phyloP scores from a whole-genome alignment of 306 rosid genomes.

The Vicia sativa region DNA sequence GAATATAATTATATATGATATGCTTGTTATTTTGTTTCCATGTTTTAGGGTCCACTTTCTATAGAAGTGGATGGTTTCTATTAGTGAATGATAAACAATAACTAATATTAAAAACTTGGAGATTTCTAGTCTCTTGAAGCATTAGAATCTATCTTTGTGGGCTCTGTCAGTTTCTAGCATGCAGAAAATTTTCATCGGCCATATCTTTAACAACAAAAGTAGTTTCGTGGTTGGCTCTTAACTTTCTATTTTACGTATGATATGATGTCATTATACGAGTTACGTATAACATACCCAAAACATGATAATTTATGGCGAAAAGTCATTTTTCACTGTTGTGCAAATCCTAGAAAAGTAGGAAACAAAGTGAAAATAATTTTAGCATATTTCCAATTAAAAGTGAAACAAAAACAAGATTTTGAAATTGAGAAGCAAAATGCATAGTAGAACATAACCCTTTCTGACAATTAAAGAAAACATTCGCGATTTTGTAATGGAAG shows the following conservation, averaged over 20 bases:
- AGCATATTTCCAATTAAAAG: too few species aligned
- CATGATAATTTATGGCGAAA: neutral
- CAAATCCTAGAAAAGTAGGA: neutral
- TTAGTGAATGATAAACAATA: neutral
- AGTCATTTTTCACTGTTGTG: neutral
- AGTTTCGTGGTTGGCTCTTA: constrained; percentile 8
- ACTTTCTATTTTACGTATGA: constrained; percentile 4
- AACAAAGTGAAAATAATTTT: too few species aligned
- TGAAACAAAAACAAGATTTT: too few species aligned
- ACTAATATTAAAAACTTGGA: too few species aligned
- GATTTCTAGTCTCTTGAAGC: neutral
- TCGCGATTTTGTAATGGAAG: too few species aligned
- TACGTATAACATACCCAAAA: neutral
- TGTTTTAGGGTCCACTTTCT: neutral
- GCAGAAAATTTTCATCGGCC: neutral
- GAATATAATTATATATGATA: too few species aligned
- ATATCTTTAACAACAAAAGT: neutral
- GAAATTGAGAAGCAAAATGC: too few species aligned
- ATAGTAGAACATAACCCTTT: too few species aligned
- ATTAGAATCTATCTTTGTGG: neutral
- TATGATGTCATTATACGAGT: neutral
- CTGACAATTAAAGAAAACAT: too few species aligned
- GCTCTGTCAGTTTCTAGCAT: neutral
- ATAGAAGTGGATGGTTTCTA: neutral
- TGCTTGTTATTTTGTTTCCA: too few species aligned